phyloP scores from a whole-genome alignment of 768 basidiomycete species.

The Leccinum boreale region DNA sequence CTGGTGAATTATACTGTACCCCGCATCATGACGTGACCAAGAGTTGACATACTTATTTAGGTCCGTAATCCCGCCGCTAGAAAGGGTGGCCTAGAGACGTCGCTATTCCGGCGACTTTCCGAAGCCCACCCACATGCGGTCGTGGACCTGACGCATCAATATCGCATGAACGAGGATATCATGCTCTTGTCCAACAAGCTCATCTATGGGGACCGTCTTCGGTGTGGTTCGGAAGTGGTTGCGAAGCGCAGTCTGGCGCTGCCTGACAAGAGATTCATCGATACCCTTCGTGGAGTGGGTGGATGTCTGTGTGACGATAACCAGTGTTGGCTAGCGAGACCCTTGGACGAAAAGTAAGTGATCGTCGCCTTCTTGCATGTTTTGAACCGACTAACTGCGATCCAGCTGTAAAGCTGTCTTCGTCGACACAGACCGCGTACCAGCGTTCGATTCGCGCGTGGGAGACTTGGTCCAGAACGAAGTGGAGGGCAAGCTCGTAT shows the following conservation, averaged over 20 bases:
- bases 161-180: constrained; percentile 96
- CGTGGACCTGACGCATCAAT: constrained; percentile 83
- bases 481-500: constrained; percentile 66
- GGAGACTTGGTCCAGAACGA: constrained; percentile 92
- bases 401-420: constrained; percentile 83
- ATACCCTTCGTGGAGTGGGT: constrained; percentile 38
- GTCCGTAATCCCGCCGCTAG: constrained; percentile 79
- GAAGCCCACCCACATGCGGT: constrained; percentile 85
- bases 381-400: background rate
- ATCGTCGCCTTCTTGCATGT: background rate
- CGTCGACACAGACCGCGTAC: constrained; percentile 85
- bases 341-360: constrained; percentile 63
- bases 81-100: constrained; percentile 83
- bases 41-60: constrained; percentile 36
- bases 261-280: constrained; percentile 44
- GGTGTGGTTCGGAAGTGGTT: constrained; percentile 74
- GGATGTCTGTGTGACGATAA: constrained; percentile 31
- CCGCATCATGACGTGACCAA: background rate
- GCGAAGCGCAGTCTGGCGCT: constrained; percentile 57
- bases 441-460: constrained; percentile 74
- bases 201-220: constrained; percentile 74
- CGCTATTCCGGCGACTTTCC: constrained; percentile 85
- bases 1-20: constrained; percentile 50
- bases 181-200: constrained; percentile 88
- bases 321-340: constrained; percentile 67